Base-by-base conservation (phyloP, 805 yeast species). In the Ogataea methylovora region DNA sequence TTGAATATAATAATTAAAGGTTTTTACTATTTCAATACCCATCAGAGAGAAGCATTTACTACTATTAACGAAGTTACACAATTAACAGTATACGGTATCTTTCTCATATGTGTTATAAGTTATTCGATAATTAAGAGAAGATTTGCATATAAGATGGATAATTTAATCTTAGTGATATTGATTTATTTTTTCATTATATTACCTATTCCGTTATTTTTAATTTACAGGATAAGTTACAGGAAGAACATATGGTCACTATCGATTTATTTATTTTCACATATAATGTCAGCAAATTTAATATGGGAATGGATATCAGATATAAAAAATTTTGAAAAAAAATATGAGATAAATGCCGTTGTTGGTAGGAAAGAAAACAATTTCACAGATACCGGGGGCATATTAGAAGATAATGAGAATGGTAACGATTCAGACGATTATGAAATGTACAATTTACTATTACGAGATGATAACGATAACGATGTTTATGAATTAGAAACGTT, bases 231-330 rank as follows among this genome's bases (percentile, higher is more conserved):
- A 8, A n/a, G 24, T 8, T 12, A 30, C 4, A 15, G 20, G 19
- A 11, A 22, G 7, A 16, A 19, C 8, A 13, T 16, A 11, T 71
- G 81, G 65, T 65, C 82, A 49, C 54, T 69, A 0, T 58, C 63
- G 21, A 57, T 71, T 4, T 46, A 66, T 10, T 60, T 70, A 4
- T 63, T 76, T 27, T 46, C 73, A 5, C 70, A 71, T 31, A 62
- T 76, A 12, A 62, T 74, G 24, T 54, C 75, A 4, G 57, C 69
- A 13, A 71, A 78, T 1, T 61, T 73, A 17, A 63, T 76, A 1
- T 79, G 84, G 81, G 85, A 79, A 54, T 76, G 85, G 80, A 53
- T 76, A 8, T 71, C 63, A 45, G 67, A 74, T 29, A 73, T 77
- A 27, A 68, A 71, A 41, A 47, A 62, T 13, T 48, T 71, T 28